These are phyloP conservation scores for Lactarius psammicola DNA, from an alignment of 768 basidiomycete species.

Conservation along the genomic window DNA sequence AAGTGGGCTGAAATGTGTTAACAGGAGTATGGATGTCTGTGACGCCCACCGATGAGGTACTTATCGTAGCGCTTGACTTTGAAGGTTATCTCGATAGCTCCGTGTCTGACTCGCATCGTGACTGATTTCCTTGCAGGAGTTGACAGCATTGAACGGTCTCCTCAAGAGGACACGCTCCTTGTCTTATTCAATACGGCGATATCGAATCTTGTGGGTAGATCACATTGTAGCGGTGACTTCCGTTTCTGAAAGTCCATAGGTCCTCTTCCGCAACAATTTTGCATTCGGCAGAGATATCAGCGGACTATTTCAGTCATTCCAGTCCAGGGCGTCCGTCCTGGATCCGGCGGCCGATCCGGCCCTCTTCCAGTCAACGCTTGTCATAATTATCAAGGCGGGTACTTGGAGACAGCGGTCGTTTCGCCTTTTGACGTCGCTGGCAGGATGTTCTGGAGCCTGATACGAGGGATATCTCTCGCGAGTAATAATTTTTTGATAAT, in stretches of 20 bases:
- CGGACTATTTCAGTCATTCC: constrained; percentile 59
- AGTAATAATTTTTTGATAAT: constrained; percentile 35
- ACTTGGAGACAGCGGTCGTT: neutral
- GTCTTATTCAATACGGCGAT: constrained; percentile 65
- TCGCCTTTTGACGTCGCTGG: neutral
- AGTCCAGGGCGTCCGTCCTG: constrained; percentile 52
- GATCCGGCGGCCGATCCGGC: constrained; percentile 58
- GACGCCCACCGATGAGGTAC: constrained; percentile 52
- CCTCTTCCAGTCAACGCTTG: constrained; percentile 55
- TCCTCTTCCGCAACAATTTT: constrained; percentile 36
- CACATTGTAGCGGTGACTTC: constrained; percentile 43
- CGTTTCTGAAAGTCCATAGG: constrained; percentile 43
- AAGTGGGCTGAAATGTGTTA: neutral
- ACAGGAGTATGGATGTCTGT: constrained; percentile 65
- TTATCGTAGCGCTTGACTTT: constrained; percentile 63
- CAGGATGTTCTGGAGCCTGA: constrained; percentile 65
- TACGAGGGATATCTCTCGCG: constrained; percentile 52
- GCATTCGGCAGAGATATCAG: constrained; percentile 57
- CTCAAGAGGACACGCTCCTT: constrained; percentile 60
- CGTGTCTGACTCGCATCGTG: neutral
- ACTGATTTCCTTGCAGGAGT: constrained; percentile 41
- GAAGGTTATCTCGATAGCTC: constrained; percentile 43
- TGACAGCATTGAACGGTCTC: constrained; percentile 59
- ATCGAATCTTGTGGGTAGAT: constrained; percentile 52
- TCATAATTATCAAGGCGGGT: constrained; percentile 59